These are phyloP conservation scores for Fusarium oligoseptatum DNA, from an alignment of 2,329 filamentous ascomycete genomes.

Conservation along the genomic window DNA sequence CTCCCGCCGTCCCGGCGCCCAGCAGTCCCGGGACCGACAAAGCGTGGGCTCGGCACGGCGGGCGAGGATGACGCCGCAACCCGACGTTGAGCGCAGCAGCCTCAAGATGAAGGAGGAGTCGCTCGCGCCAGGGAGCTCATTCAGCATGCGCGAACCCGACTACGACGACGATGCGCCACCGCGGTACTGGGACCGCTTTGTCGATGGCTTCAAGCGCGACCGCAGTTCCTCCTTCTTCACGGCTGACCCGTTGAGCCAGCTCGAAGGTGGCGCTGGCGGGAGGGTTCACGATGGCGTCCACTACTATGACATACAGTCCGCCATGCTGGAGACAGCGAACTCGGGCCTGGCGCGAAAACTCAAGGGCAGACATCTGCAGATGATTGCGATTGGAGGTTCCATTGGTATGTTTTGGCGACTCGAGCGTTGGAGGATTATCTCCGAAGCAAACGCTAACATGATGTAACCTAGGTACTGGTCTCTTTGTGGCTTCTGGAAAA, in stretches of 20 bases:
- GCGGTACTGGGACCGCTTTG: slow-evolving; percentile 57
- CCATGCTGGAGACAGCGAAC: slow-evolving; percentile 80
- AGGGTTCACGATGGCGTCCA: slow-evolving; percentile 57
- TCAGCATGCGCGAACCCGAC: slow-evolving; percentile 65
- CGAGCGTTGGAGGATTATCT: slow-evolving; percentile 2
- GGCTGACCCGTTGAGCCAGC: slow-evolving; percentile 55
- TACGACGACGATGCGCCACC: slow-evolving; percentile 56
- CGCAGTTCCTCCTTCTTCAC: slow-evolving; percentile 64
- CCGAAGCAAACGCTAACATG: slow-evolving; percentile 27
- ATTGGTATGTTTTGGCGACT: slow-evolving; percentile 69
- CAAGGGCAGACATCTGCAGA: slow-evolving; percentile 90
- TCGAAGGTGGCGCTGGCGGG: slow-evolving; percentile 45
- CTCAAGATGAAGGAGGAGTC: slow-evolving; percentile 72
- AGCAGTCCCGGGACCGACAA: slow-evolving; percentile 28
- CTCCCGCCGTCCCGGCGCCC: slow-evolving; percentile 32
- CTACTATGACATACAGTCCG: slow-evolving; percentile 68
- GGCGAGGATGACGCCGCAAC: slow-evolving; percentile 56
- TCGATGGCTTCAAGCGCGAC: slow-evolving; percentile 75
- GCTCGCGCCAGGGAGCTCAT: slow-evolving; percentile 62
- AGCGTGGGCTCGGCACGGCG: slow-evolving; percentile 44
- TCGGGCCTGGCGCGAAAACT: slow-evolving; percentile 82
- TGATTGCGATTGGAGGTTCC: slow-evolving; percentile 96
- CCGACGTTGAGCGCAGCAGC: slow-evolving; percentile 68
- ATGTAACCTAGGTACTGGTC: slow-evolving; percentile 72
- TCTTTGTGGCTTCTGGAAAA: slow-evolving; percentile 86